These are phyloP conservation scores for Colletotrichum zoysiae DNA, from an alignment of 2,329 filamentous ascomycete genomes.

Conservation along the genomic window DNA sequence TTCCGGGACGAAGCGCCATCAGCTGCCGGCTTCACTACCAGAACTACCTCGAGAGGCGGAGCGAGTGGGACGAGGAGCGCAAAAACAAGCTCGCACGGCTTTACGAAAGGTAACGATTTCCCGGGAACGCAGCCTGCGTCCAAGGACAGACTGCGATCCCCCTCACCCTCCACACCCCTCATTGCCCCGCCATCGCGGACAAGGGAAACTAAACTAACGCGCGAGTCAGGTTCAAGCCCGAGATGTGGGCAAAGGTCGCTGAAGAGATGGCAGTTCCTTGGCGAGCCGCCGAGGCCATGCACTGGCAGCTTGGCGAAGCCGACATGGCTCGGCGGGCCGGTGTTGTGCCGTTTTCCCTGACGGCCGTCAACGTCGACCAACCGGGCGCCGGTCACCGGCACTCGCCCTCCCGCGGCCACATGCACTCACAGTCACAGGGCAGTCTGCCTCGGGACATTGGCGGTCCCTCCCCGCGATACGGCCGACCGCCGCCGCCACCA, in stretches of 20 bases:
- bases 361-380: constrained; percentile 64
- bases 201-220: constrained; percentile 26
- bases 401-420: constrained; percentile 46
- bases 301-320: constrained; percentile 93
- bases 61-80: constrained; percentile 96
- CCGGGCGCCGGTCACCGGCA: constrained; percentile 33
- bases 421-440: constrained; percentile 62
- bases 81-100: constrained; percentile 96
- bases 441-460: constrained; percentile 58
- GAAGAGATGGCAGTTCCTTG: constrained; percentile 96
- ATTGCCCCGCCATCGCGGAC: background rate
- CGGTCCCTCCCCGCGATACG: constrained; percentile 60
- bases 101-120: constrained; percentile 86
- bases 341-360: constrained; percentile 82
- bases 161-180: background rate
- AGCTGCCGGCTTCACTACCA: constrained; percentile 96
- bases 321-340: constrained; percentile 96
- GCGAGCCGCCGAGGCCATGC: constrained; percentile 97
- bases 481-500: constrained; percentile 49
- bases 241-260: constrained; percentile 97
- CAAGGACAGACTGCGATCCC: background rate
- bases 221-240: constrained; percentile 84
- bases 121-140: background rate
- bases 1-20: constrained; percentile 92
- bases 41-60: constrained; percentile 93